Conservation (phyloP, 352 stramenopile species). For the Pythium volutum region DNA sequence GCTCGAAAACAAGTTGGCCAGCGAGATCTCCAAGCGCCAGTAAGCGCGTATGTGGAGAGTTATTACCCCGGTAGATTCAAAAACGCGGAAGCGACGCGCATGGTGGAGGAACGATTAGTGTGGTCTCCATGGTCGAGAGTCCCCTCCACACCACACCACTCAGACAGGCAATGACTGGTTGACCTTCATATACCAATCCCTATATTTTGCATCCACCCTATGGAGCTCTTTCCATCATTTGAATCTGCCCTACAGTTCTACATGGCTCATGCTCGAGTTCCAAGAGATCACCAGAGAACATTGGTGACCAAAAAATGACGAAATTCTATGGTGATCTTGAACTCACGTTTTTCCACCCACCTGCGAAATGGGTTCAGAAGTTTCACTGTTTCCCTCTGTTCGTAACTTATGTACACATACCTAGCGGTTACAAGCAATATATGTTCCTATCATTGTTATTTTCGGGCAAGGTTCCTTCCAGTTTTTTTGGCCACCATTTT, state of each 20-base stretch:
- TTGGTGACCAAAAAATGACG: no score
- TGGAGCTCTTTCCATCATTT: no score
- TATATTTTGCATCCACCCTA: background rate
- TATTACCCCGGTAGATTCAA: background rate
- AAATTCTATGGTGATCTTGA: background rate
- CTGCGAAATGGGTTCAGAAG: background rate
- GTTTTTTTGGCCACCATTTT: conserved; percentile 15
- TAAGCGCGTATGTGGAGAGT: conserved; percentile 24
- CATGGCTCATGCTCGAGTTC: no score
- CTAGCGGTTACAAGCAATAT: background rate
- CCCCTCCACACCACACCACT: no score
- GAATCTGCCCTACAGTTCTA: no score
- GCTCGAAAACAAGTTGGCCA: conserved; percentile 94
- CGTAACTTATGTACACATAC: background rate
- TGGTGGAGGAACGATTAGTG: no score
- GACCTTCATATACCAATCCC: conserved; percentile 14
- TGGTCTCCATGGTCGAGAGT: no score
- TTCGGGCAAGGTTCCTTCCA: conserved; percentile 18
- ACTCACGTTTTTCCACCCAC: background rate
- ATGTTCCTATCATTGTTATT: no score
- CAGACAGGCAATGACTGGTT: background rate
- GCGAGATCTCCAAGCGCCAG: conserved; percentile 67
- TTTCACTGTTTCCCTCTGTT: background rate
- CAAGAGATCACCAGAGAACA: no score
- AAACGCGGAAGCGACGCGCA: background rate